Evolutionary conservation across 192 early-diverging fungal species (phyloP), one percentile per base, ranked within the genome.

Genomic region (Gaertneriomyces sp.): DNA sequence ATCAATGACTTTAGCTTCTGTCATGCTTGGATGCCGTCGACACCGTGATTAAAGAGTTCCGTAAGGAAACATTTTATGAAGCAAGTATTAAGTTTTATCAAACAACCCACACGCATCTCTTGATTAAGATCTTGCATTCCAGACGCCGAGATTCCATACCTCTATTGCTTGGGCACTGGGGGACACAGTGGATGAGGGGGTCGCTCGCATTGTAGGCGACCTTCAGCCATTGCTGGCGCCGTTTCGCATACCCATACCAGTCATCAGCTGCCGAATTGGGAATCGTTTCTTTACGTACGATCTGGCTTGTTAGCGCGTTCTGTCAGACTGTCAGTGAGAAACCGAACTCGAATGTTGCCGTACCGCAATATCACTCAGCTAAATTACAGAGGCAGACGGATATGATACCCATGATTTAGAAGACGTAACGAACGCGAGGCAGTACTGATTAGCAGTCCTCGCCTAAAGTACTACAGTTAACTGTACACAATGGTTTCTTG

Each of bases 61-160:
- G 59, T 3, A 14, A 56, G 50, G 17, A 51, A 38, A 54, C 45
- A 50, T 68, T 58, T 38, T 62, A 61, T 52, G 56, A 67, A 16
- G 66, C 20, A 20, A 20, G 49, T 51, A 5, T 17, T 67, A 11
- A 33, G 16, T 19, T 38, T 33, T 33, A 25, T 8, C n/a, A 5
- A 49, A n/a, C 47, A 49, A 17, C 47, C 47, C 12, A n/a, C 12
- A n/a, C 47, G 12, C 47, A 49, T 49, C 47, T 49, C 47, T 2
- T 33, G 11, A 6, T 57, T 38, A 38, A 14, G 5, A 25, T 16
- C 17, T 41, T 4, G 55, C 55, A 6, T 0, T 6, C n/a, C 16
- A 57, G 55, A 57, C 11, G 43, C 60, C 60, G 44, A 25, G 25
- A 16, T 61, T 61, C 45, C 60, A 61, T 49, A 19, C 60, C 12